Conservation (phyloP, 1,284 basidiomycete genomes). For the Schizophyllum amplum region DNA sequence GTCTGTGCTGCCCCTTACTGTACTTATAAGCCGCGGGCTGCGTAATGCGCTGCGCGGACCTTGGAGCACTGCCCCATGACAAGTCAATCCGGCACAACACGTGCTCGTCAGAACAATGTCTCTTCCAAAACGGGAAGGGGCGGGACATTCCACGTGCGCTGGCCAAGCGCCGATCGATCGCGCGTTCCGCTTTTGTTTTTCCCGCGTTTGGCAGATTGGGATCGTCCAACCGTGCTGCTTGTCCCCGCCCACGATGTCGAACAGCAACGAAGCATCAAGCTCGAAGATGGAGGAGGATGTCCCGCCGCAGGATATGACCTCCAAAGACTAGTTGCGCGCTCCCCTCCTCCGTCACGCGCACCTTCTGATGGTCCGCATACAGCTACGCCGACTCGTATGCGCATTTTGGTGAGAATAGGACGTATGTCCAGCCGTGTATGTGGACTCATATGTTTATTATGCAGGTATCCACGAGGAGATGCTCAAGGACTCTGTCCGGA, state of each 20-base stretch:
- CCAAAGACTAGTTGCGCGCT: constrained; percentile 66
- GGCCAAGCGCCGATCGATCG: no score
- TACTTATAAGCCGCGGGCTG: no score
- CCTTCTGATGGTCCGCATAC: constrained; percentile 22
- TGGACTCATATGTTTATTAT: constrained; percentile 7
- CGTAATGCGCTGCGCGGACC: no score
- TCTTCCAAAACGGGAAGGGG: no score
- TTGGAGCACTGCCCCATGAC: no score
- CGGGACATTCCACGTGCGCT: no score
- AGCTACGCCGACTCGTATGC: constrained; percentile 92
- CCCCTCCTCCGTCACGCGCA: constrained; percentile 18
- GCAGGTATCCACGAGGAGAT: constrained; percentile 97
- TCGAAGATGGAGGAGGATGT: constrained; percentile 14
- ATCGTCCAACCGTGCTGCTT: no score
- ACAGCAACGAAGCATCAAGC: constrained; percentile 24
- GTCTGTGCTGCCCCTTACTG: no score
- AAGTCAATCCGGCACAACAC: no score
- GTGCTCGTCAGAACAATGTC: no score
- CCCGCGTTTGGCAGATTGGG: no score
- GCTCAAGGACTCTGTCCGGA: constrained; percentile 96
- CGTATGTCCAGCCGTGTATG: constrained; percentile 2
- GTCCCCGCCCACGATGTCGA: constrained; percentile 28
- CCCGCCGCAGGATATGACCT: constrained; percentile 17
- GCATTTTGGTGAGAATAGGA: constrained; percentile 68
- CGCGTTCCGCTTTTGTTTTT: no score